Conservation (phyloP, 2,329 filamentous ascomycete genomes). For the Zymoseptoria passerinii region DNA sequence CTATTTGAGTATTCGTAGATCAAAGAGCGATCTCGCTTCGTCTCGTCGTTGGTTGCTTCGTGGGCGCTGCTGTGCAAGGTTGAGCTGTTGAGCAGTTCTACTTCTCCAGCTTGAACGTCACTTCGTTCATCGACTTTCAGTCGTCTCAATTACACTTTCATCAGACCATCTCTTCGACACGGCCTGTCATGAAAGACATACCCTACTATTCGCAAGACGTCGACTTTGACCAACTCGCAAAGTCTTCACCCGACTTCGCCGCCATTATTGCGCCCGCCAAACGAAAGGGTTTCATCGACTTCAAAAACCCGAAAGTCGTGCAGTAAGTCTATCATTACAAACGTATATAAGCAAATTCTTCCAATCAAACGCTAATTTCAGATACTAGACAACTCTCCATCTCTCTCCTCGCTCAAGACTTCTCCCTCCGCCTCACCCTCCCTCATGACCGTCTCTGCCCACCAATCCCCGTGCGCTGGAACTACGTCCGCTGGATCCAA, state of each 20-base stretch:
- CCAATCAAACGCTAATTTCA: too few species aligned
- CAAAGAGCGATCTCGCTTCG: too few species aligned
- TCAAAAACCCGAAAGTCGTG: conserved; percentile 67
- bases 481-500: conserved; percentile 87
- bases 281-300: conserved; percentile 58
- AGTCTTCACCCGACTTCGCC: conserved; percentile 52
- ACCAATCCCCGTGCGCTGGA: conserved; percentile 61
- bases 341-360: too few species aligned
- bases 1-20: not conserved
- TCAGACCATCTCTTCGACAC: not conserved
- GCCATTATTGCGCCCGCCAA: conserved; percentile 38
- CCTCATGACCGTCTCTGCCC: conserved; percentile 77
- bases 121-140: too few species aligned
- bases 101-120: not conserved
- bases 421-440: conserved; percentile 61
- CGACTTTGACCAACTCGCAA: conserved; percentile 54
- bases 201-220: conserved; percentile 48
- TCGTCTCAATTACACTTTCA: not conserved
- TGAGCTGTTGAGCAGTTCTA: not conserved
- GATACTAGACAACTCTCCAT: conserved; percentile 56
- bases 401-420: conserved; percentile 66
- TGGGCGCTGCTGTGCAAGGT: too few species aligned
- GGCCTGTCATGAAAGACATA: not conserved
- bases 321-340: conserved; percentile 59
- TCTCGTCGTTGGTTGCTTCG: too few species aligned